These are phyloP conservation scores for Penicillium thymicola DNA, from an alignment of 2,329 filamentous ascomycete genomes.

Conservation along the genomic window DNA sequence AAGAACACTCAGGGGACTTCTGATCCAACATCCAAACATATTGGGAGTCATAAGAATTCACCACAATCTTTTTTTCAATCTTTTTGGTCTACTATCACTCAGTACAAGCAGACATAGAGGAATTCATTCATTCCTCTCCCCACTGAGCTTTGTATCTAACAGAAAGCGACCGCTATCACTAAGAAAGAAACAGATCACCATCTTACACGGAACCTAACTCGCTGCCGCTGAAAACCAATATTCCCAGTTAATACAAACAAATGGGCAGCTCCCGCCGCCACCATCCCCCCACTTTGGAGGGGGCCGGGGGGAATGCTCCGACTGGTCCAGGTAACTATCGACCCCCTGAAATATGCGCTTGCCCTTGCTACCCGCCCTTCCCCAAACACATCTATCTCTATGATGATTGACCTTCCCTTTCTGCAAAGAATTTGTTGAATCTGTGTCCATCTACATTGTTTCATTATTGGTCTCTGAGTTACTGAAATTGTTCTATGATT, in stretches of 20 bases:
- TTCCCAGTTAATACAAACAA: background rate
- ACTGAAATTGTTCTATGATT: background rate
- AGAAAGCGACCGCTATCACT: background rate
- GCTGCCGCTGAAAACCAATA: background rate
- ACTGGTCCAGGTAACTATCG: slow-evolving; percentile 5
- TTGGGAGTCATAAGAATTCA: background rate
- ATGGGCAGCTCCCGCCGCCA: background rate
- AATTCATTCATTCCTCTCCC: background rate
- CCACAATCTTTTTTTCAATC: background rate
- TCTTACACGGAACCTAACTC: background rate
- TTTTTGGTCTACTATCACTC: background rate
- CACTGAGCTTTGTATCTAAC: background rate
- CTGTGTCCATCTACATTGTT: slow-evolving; percentile 17
- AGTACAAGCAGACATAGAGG: background rate
- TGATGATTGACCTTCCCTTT: slow-evolving; percentile 20
- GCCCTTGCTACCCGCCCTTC: background rate
- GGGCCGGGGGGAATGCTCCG: background rate
- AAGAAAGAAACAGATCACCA: too few species aligned
- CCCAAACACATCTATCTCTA: background rate
- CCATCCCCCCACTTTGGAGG: background rate
- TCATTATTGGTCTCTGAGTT: slow-evolving; percentile 17
- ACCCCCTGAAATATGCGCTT: background rate
- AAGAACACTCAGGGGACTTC: slow-evolving; percentile 1
- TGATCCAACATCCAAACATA: background rate
- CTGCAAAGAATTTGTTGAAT: slow-evolving; percentile 16